Base-by-base conservation (phyloP, 1,139 yeast species). In the Saccharomyces hybrid region DNA sequence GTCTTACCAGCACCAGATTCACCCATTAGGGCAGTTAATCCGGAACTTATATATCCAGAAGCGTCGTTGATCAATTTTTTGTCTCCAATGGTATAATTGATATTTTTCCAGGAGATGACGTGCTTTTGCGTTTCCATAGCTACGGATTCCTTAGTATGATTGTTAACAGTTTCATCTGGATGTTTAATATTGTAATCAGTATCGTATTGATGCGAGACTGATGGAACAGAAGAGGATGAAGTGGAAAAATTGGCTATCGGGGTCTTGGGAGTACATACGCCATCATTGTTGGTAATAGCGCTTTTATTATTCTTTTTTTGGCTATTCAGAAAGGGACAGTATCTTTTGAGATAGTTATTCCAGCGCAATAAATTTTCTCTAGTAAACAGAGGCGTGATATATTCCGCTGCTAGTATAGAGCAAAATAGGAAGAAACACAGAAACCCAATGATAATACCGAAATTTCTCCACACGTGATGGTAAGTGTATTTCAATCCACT, bases 1-100 rank as follows among this genome's bases (percentile, higher is more conserved):
- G 84, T 80, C 62, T 81, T 81, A 65, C 85, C 85, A 47, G 84
- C 84, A 64, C 84, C 84, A 41, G 84, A 80, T 61, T 78, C 83
- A 57, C 84, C 84, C 83, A 80, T 80, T 52, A 80, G 65, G 4
- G 80, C 80, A 50, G 81, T 77, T 66, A 76, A 62, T 51, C 84
- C 84, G 3, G 83, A 80, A 51, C 73, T 69, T 59, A 80, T 77
- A 59, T 63, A 80, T 34, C 85, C 85, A 56, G 79, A 77, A 47
- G 79, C 74, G 56, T 73, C 67, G 57, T 77, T 76, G 57, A 80
- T 71, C 49, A 79, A 65, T 49, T 59, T 63, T 46, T 61, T 58
- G 73, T 81, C 63, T 54, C 71, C 70, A 29, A 78, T 75, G 47
- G 69, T 71, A 57, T 78, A 79, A 54, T 72, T 68, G 41, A 78